These are phyloP conservation scores for Nevesoporus exiguus DNA, from an alignment of 768 basidiomycete species.

Conservation along the genomic window DNA sequence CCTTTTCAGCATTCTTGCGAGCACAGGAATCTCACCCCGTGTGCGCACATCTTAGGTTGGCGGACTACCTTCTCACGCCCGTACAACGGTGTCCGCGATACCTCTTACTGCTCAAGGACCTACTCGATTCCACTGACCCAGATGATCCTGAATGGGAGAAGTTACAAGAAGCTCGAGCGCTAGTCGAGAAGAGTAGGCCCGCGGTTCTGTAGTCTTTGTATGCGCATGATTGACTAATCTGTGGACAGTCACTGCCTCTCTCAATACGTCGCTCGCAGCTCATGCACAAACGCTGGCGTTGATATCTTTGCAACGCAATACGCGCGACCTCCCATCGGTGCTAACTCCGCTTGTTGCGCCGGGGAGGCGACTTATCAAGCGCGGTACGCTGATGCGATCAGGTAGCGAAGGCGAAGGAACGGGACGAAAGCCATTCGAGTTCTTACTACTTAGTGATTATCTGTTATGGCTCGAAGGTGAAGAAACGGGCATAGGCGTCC, in stretches of 20 bases:
- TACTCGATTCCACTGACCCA: conserved; percentile 61
- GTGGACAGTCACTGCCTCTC: conserved; percentile 62
- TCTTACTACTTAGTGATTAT: conserved; percentile 81
- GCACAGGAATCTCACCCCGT: conserved; percentile 64
- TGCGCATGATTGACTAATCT: conserved; percentile 7
- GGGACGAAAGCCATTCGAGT: conserved; percentile 48
- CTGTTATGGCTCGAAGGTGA: conserved; percentile 70
- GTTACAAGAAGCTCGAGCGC: conserved; percentile 54
- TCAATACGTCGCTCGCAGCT: conserved; percentile 75
- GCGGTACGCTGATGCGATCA: conserved; percentile 55
- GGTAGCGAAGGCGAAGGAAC: conserved; percentile 41
- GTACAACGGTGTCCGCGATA: conserved; percentile 89
- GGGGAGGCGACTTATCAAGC: conserved; percentile 73
- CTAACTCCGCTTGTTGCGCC: conserved; percentile 77
- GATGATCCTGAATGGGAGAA: conserved; percentile 67
- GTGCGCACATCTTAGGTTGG: conserved; percentile 71
- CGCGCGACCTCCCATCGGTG: conserved; percentile 70
- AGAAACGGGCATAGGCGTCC: conserved; percentile 32
- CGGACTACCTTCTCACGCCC: conserved; percentile 83
- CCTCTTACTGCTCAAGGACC: conserved; percentile 76
- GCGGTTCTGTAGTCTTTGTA: background rate
- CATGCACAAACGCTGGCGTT: conserved; percentile 75
- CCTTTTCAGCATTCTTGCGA: conserved; percentile 62
- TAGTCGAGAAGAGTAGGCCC: conserved; percentile 73
- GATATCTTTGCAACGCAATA: conserved; percentile 75